Conservation (phyloP, 2,329 filamentous ascomycete species). For the Camptophora hylomeconis region DNA sequence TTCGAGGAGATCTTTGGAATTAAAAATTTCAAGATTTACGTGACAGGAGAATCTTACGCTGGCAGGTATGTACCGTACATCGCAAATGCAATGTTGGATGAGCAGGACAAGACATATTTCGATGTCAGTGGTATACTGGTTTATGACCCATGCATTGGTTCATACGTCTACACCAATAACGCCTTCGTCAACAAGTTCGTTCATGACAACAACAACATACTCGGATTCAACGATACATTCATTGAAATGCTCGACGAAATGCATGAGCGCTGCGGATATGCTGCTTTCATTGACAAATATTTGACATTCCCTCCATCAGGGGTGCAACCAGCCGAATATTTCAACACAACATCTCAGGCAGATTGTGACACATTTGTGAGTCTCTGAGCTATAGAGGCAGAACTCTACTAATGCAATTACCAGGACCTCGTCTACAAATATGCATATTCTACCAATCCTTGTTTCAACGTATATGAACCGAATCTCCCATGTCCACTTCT, state of each 20-base stretch:
- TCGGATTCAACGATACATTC: constrained; percentile 11
- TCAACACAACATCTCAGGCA: constrained; percentile 10
- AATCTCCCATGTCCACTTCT: constrained; percentile 57
- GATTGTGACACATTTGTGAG: too few species aligned
- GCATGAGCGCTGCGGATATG: constrained; percentile 11
- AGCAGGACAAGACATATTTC: constrained; percentile 7
- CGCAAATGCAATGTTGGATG: constrained; percentile 7
- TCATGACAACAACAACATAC: constrained; percentile 13
- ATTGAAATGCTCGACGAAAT: constrained; percentile 7
- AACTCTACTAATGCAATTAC: constrained; percentile 27
- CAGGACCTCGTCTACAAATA: constrained; percentile 36
- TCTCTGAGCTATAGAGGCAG: too few species aligned
- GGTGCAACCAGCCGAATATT: constrained; percentile 10
- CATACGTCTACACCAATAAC: constrained; percentile 2
- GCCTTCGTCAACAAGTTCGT: constrained; percentile 8
- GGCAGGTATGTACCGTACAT: constrained; percentile 13
- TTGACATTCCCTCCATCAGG: constrained; percentile 13
- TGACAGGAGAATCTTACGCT: too few species aligned
- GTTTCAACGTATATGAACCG: constrained; percentile 65
- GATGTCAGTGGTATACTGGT: constrained; percentile 3
- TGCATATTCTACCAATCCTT: constrained; percentile 45
- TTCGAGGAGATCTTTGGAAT: constrained; percentile 13
- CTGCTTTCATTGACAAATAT: constrained; percentile 11
- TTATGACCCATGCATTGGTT: constrained; percentile 2
- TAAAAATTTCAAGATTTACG: constrained; percentile 12